Percentiles rank a stretch among this genome's conserved stretches.
Conservation (phyloP, 768 basidiomycete species). For the Rhodotorula taiwanensis region DNA sequence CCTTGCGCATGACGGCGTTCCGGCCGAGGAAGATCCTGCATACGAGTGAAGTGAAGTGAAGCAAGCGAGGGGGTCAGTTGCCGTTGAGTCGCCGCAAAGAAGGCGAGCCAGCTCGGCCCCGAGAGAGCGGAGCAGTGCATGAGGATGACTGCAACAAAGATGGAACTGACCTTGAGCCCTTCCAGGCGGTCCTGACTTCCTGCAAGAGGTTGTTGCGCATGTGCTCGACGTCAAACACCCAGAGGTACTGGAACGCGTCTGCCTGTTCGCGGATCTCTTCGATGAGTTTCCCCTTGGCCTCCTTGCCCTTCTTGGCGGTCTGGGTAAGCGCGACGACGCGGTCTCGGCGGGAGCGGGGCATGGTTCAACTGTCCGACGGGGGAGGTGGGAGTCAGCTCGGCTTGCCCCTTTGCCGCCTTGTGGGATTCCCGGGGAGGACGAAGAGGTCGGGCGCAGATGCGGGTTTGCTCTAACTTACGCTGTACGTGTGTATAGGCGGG, state of each 20-base stretch:
- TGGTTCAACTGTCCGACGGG: neutral
- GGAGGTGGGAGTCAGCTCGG: no score
- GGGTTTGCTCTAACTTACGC: no score
- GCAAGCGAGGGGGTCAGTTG: neutral
- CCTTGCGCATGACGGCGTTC: conserved; percentile 82
- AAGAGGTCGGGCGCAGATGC: no score
- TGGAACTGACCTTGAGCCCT: conserved; percentile 58
- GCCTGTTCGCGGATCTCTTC: conserved; percentile 58
- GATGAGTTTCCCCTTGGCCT: conserved; percentile 78
- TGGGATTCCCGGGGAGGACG: no score
- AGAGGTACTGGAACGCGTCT: conserved; percentile 90
- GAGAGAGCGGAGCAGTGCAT: conserved; percentile 52
- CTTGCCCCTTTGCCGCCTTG: no score
- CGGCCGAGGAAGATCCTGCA: conserved; percentile 40
- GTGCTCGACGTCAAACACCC: conserved; percentile 88
- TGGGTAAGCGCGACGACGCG: conserved; percentile 80
- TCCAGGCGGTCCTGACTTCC: conserved; percentile 87
- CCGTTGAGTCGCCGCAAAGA: neutral
- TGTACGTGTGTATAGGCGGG: no score
- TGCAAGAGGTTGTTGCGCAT: conserved; percentile 94
- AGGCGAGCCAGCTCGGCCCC: no score
- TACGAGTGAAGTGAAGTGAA: neutral
- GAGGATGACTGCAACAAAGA: no score
- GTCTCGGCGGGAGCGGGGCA: conserved; percentile 41
- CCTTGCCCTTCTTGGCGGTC: conserved; percentile 77